Evolutionary conservation across 2,329 filamentous ascomycete species (phyloP).

Genomic region (Pseudogymnoascus sp.): DNA sequence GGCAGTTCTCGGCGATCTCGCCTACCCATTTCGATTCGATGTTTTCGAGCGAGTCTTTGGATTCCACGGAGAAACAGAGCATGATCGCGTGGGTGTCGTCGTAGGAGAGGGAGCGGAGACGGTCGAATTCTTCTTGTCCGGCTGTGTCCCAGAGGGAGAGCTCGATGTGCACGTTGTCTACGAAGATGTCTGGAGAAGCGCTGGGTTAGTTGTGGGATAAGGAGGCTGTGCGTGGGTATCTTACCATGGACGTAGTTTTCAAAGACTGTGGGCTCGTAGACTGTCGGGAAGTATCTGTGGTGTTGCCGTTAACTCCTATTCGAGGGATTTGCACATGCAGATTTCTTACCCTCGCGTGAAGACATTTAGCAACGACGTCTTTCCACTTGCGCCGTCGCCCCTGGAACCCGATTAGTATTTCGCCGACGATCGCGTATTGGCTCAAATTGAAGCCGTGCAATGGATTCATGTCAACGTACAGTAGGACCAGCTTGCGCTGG

Average conservation of each 20-base stretch:
- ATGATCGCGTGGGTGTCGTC: slow-evolving; percentile 97
- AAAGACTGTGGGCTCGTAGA: slow-evolving; percentile 97
- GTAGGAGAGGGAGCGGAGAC: slow-evolving; percentile 88
- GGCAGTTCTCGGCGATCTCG: slow-evolving; percentile 96
- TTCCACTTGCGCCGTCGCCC: slow-evolving; percentile 92
- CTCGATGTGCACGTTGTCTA: slow-evolving; percentile 94
- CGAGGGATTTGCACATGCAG: slow-evolving; percentile 4
- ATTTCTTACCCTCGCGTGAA: slow-evolving; percentile 82
- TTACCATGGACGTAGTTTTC: slow-evolving; percentile 96
- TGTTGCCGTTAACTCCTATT: slow-evolving; percentile 11
- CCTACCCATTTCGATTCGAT: slow-evolving; percentile 97
- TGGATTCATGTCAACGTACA: slow-evolving; percentile 41
- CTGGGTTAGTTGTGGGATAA: not conserved
- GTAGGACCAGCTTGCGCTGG: slow-evolving; percentile 64
- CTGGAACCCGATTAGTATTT: slow-evolving; percentile 37
- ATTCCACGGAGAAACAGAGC: slow-evolving; percentile 97
- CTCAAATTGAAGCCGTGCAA: slow-evolving; percentile 6
- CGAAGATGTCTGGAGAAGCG: slow-evolving; percentile 72
- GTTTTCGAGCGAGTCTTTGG: slow-evolving; percentile 92
- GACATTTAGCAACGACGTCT: slow-evolving; percentile 94
- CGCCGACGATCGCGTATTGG: slow-evolving; percentile 10
- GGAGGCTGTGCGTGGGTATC: slow-evolving; percentile 7
- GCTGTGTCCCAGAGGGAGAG: slow-evolving; percentile 97
- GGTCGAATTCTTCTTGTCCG: slow-evolving; percentile 97
- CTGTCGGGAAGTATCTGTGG: slow-evolving; percentile 83